Evolutionary conservation across 2,329 filamentous ascomycete species (phyloP).

Genomic region (Teratosphaeria pseudoeucalypti): DNA sequence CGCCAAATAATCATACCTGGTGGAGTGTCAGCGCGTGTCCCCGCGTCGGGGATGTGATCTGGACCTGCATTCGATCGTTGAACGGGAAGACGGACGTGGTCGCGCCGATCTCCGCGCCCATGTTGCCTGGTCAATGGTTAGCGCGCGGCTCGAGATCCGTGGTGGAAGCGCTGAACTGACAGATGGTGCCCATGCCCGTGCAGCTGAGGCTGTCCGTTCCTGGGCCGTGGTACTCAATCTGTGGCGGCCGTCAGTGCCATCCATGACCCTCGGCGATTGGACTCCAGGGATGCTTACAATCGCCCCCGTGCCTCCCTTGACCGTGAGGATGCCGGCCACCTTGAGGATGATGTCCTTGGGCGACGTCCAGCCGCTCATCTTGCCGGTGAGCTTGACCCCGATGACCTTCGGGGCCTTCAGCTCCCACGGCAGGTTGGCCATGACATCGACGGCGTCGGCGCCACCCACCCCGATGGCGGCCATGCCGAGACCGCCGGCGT

Average conservation of each 20-base stretch:
- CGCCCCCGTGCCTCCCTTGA: slow-evolving; percentile 93
- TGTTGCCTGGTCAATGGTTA: not conserved
- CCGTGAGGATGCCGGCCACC: slow-evolving; percentile 90
- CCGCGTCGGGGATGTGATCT: not conserved
- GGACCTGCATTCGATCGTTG: slow-evolving; percentile 70
- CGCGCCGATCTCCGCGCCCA: slow-evolving; percentile 60
- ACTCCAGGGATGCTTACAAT: slow-evolving; percentile 62
- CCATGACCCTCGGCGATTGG: not conserved
- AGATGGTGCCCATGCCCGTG: slow-evolving; percentile 82
- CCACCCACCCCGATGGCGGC: slow-evolving; percentile 88
- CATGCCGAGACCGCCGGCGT: slow-evolving; percentile 93
- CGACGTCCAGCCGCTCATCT: slow-evolving; percentile 81
- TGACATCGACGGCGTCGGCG: slow-evolving; percentile 96
- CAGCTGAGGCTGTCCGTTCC: slow-evolving; percentile 64
- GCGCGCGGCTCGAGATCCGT: not conserved
- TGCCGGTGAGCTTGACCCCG: slow-evolving; percentile 86
- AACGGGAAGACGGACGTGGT: slow-evolving; percentile 96
- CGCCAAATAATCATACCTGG: slow-evolving; percentile 72
- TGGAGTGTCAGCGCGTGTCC: not conserved
- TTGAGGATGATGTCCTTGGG: slow-evolving; percentile 97
- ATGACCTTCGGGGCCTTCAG: slow-evolving; percentile 96
- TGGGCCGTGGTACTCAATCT: slow-evolving; percentile 38
- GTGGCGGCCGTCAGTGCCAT: not conserved
- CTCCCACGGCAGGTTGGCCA: slow-evolving; percentile 96
- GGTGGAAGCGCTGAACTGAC: slow-evolving; percentile 29